phyloP scores from a whole-genome alignment of 257 asterid genomes.

The Sherardia arvensis region DNA sequence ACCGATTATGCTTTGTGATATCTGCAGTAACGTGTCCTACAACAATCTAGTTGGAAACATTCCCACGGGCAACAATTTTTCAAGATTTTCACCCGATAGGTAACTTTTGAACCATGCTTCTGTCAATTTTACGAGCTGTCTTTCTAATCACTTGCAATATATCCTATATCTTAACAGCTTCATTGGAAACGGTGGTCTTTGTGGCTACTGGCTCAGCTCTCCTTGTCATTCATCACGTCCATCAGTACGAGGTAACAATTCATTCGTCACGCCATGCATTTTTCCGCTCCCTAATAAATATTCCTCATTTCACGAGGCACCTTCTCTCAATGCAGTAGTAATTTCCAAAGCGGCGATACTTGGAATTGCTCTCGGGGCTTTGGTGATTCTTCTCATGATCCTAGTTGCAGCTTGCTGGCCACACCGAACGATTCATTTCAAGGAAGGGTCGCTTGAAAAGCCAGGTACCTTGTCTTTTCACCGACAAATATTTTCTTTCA shows the following conservation, averaged over 20 bases:
- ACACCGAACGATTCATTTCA: constrained; percentile 41
- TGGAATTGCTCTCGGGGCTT: constrained; percentile 81
- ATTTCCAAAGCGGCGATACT: constrained; percentile 92
- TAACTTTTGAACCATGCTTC: not conserved
- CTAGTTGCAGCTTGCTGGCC: constrained; percentile 78
- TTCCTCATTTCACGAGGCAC: not conserved
- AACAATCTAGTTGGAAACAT: constrained; percentile 70
- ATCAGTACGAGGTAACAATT: constrained; percentile 48
- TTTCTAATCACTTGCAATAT: not conserved
- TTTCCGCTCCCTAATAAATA: not conserved
- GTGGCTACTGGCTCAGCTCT: constrained; percentile 74
- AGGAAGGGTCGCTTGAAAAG: constrained; percentile 60
- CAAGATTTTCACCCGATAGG: constrained; percentile 79
- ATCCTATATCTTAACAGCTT: constrained; percentile 30
- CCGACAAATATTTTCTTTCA: not conserved
- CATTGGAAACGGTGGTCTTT: constrained; percentile 74
- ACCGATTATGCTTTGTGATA: not conserved
- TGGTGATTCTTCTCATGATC: constrained; percentile 76
- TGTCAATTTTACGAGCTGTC: no score
- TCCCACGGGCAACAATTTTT: constrained; percentile 81
- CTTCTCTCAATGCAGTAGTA: constrained; percentile 33
- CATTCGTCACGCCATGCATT: not conserved
- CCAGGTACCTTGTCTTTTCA: constrained; percentile 51
- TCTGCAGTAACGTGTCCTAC: constrained; percentile 73
- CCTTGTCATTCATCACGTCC: constrained; percentile 50